A percentile compares a stretch with the other conserved stretches of the same genome.
Evolutionary conservation across 257 asterid genomes (phyloP).

Genomic region (Coffea eugenioides): DNA sequence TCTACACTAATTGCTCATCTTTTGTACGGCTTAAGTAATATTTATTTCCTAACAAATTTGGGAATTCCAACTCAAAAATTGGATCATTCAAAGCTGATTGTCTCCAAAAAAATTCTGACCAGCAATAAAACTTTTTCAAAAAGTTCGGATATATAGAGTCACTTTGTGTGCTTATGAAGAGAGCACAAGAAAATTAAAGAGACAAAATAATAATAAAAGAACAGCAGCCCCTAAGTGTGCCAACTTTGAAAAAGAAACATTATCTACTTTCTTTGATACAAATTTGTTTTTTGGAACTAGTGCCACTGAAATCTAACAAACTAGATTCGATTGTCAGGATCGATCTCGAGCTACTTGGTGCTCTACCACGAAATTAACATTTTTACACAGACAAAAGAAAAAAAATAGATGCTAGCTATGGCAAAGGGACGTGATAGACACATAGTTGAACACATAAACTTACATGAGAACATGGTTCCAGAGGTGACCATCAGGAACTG

Average conservation of each 20-base stretch:
- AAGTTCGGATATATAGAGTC: background rate
- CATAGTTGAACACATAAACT: background rate
- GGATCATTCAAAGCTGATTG: background rate
- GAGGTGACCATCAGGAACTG: background rate
- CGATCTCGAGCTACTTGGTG: too few species aligned
- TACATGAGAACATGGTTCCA: constrained; percentile 11
- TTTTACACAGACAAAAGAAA: too few species aligned
- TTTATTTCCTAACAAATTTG: background rate
- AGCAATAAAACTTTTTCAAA: background rate
- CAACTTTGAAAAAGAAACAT: background rate
- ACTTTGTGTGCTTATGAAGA: background rate
- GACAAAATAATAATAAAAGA: background rate
- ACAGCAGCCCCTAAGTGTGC: background rate
- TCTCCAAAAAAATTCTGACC: background rate
- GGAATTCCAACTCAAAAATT: too few species aligned
- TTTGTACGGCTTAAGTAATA: too few species aligned
- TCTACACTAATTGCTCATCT: too few species aligned
- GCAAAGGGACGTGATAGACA: background rate
- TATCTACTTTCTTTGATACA: background rate
- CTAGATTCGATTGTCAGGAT: too few species aligned
- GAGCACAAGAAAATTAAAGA: background rate
- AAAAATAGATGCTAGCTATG: too few species aligned
- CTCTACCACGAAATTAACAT: too few species aligned
- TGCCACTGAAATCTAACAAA: too few species aligned
- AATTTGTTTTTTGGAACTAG: background rate